Percentiles rank a stretch among this genome's conserved stretches.
phyloP scores from a whole-genome alignment of 2,329 filamentous ascomycete genomes.

The Truncatella angustata region DNA sequence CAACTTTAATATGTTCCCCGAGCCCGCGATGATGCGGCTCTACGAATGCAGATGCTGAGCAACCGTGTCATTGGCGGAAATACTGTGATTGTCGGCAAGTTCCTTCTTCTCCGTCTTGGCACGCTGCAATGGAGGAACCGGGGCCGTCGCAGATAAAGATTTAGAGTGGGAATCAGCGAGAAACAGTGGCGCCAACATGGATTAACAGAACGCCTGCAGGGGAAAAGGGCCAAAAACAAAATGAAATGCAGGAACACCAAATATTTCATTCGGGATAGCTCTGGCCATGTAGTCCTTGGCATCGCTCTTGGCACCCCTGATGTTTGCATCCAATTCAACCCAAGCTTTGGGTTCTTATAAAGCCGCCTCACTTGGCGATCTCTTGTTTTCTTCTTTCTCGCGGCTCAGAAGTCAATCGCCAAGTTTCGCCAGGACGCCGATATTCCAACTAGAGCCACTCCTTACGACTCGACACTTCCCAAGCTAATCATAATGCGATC shows the following conservation, averaged over 20 bases:
- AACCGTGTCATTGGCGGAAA: background rate
- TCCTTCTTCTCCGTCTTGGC: background rate
- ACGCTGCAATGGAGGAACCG: background rate
- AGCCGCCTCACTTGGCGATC: background rate
- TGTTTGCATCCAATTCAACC: background rate
- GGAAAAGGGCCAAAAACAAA: conserved; percentile 2
- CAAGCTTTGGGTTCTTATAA: conserved; percentile 2
- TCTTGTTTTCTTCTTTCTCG: background rate
- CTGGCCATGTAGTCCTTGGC: background rate
- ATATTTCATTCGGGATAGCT: background rate
- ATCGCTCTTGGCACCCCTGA: background rate
- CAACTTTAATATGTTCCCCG: no score
- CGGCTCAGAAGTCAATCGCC: no score
- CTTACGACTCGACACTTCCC: background rate
- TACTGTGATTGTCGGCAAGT: background rate
- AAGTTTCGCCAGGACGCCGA: background rate
- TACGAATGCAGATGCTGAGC: background rate
- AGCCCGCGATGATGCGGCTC: no score
- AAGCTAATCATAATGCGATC: background rate
- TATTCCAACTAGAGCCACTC: background rate
- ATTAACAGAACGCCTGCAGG: background rate
- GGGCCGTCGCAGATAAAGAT: background rate
- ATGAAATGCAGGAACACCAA: conserved; percentile 3
- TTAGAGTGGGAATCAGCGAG: background rate
- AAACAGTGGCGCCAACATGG: background rate